These are phyloP conservation scores for Lanmaoa rubissima DNA, from an alignment of 768 basidiomycete genomes.

Conservation along the genomic window DNA sequence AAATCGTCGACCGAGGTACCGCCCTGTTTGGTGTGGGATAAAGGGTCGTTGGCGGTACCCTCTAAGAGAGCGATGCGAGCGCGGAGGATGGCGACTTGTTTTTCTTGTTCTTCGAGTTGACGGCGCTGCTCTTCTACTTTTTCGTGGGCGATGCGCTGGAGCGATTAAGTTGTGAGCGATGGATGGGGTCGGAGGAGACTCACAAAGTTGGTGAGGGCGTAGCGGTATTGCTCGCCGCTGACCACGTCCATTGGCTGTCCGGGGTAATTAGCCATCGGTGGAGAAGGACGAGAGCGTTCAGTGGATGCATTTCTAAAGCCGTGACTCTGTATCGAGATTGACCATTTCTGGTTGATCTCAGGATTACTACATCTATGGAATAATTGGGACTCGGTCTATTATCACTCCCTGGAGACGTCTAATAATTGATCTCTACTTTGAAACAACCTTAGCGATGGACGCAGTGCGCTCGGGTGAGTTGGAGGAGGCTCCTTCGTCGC, in stretches of 20 bases:
- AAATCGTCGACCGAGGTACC: slow-evolving; percentile 81
- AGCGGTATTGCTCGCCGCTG: slow-evolving; percentile 69
- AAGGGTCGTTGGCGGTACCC: slow-evolving; percentile 48
- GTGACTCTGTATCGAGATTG: no score
- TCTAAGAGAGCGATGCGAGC: slow-evolving; percentile 72
- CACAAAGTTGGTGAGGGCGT: slow-evolving; percentile 82
- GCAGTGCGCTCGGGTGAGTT: background rate
- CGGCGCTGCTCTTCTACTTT: slow-evolving; percentile 80
- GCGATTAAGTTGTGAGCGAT: no score
- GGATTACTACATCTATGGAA: no score
- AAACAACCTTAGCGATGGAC: no score
- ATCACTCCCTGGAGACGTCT: no score
- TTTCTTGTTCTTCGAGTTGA: slow-evolving; percentile 82
- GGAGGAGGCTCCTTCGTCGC: background rate
- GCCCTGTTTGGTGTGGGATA: slow-evolving; percentile 38
- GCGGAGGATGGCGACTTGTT: slow-evolving; percentile 72
- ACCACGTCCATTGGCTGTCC: slow-evolving; percentile 31
- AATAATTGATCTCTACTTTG: no score
- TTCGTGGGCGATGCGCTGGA: slow-evolving; percentile 76
- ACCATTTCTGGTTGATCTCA: no score
- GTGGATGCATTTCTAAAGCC: no score
- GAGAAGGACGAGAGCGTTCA: background rate
- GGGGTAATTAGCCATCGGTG: slow-evolving; percentile 16
- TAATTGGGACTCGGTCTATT: no score
- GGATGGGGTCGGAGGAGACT: slow-evolving; percentile 23